These are phyloP conservation scores for Geranomyces variabilis DNA, from an alignment of 192 early-diverging fungal genomes.

Conservation along the genomic window DNA sequence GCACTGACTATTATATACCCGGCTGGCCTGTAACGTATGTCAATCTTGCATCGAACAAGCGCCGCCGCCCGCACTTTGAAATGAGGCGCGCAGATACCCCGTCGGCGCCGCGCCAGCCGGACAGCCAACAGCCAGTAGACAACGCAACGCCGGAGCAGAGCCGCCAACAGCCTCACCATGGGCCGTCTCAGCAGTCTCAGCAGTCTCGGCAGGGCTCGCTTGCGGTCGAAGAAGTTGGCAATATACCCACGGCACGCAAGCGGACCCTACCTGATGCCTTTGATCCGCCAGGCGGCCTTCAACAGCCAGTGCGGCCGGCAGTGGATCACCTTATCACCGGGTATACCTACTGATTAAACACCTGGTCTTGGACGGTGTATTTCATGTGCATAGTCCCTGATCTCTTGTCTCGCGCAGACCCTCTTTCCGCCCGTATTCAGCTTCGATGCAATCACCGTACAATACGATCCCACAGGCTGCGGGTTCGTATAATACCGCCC, in stretches of 20 bases:
- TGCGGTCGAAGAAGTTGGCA: not conserved
- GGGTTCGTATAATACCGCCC: not conserved
- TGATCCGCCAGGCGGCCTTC: not conserved
- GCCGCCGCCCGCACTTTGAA: not conserved
- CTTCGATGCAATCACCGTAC: not conserved
- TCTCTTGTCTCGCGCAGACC: not conserved
- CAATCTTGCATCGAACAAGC: no score
- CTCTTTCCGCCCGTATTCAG: slow-evolving; percentile 1
- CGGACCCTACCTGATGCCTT: not conserved
- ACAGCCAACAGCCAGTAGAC: no score
- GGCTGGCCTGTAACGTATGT: no score
- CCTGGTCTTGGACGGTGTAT: no score
- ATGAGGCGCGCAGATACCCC: slow-evolving; percentile 11
- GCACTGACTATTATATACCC: no score
- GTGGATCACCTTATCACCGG: not conserved
- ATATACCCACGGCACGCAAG: not conserved
- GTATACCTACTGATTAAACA: no score
- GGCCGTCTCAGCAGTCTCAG: not conserved
- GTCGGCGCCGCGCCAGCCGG: not conserved
- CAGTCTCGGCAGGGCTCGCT: not conserved
- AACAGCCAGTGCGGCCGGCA: not conserved
- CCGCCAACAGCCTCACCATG: not conserved
- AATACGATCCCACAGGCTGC: not conserved
- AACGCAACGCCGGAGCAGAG: no score
- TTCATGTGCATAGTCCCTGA: not conserved